phyloP scores from a whole-genome alignment of 148 eudicot genomes.

The Rhododendron vialii region DNA sequence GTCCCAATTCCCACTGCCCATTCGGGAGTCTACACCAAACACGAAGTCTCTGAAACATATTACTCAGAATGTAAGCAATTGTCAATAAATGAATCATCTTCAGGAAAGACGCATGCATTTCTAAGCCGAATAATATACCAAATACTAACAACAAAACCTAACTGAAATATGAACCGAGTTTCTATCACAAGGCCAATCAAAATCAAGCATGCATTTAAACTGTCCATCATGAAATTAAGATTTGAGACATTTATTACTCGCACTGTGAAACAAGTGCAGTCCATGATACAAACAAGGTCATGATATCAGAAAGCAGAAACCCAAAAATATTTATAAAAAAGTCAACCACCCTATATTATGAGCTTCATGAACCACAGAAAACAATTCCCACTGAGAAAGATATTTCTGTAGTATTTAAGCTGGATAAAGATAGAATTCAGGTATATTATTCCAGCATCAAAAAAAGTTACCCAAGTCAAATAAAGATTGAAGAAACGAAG shows the following conservation, averaged over 20 bases:
- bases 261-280: background rate
- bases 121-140: background rate
- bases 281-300: background rate
- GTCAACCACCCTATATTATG: background rate
- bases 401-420: background rate
- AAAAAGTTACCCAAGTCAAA: background rate
- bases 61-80: constrained; percentile 11
- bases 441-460: background rate
- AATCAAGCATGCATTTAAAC: background rate
- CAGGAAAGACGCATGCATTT: background rate
- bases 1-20: constrained; percentile 75
- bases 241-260: background rate
- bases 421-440: background rate
- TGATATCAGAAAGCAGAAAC: background rate
- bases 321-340: background rate
- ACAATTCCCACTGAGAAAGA: background rate
- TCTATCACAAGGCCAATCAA: background rate
- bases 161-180: background rate
- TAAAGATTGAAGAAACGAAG: background rate
- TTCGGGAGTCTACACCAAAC: constrained; percentile 71
- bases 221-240: background rate
- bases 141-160: background rate
- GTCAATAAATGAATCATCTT: constrained; percentile 5
- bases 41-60: constrained; percentile 68
- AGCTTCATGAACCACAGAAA: background rate